These are phyloP conservation scores for Dryas integrifolia DNA, from an alignment of 331 rosid genomes.

Conservation along the genomic window DNA sequence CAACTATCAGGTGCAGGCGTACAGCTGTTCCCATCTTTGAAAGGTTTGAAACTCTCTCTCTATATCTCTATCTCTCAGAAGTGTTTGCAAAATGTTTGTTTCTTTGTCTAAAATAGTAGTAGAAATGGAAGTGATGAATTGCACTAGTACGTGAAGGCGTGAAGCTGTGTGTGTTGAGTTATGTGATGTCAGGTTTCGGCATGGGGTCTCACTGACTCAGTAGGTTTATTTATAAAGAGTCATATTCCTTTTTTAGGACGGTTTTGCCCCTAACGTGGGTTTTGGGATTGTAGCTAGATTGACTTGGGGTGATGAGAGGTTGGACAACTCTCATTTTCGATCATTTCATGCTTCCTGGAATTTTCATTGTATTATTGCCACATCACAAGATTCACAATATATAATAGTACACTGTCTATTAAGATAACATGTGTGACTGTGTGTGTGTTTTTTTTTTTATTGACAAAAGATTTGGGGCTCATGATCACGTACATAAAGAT, in stretches of 20 bases:
- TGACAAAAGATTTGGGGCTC: slow-evolving; percentile 1
- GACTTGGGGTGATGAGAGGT: not conserved
- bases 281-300: not conserved
- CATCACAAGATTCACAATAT: not conserved
- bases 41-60: not conserved
- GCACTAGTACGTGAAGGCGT: not conserved
- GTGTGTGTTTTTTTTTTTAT: not conserved
- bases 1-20: not conserved
- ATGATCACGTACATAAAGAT: not conserved
- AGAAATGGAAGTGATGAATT: not conserved
- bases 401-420: not conserved
- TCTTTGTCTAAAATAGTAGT: not conserved
- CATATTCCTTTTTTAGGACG: slow-evolving; percentile 28
- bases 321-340: not conserved
- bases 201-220: slow-evolving; percentile 7
- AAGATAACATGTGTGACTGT: not conserved
- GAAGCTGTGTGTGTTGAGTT: not conserved
- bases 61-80: not conserved
- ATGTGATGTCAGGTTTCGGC: not conserved
- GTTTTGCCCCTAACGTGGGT: slow-evolving; percentile 48
- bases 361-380: slow-evolving; percentile 2
- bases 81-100: not conserved
- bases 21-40: slow-evolving; percentile 28
- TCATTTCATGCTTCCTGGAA: not conserved
- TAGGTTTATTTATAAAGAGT: slow-evolving; percentile 22